Evolutionary conservation across 2,329 filamentous ascomycete species (phyloP).

Genomic region (Bipolaris oryzae): DNA sequence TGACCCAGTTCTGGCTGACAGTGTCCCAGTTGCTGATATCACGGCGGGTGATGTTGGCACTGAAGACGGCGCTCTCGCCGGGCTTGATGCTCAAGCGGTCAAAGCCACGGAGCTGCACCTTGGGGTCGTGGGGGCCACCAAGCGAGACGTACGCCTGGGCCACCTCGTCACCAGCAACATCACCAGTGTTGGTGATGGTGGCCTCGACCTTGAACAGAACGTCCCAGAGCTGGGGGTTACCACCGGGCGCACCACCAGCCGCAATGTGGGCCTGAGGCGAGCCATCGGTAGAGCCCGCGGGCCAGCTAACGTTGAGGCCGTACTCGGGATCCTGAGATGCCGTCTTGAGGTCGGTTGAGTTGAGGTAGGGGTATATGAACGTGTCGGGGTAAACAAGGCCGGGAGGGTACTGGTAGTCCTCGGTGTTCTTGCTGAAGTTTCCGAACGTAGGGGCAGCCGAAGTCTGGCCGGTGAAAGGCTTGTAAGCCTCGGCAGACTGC

Average conservation of each 20-base stretch:
- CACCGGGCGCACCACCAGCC: conserved; percentile 68
- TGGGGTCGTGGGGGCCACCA: conserved; percentile 75
- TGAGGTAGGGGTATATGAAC: conserved; percentile 77
- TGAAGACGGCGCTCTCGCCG: conserved; percentile 71
- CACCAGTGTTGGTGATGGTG: conserved; percentile 74
- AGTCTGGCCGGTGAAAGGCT: conserved; percentile 66
- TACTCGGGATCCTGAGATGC: conserved; percentile 66
- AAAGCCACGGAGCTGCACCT: conserved; percentile 75
- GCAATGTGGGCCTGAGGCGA: conserved; percentile 64
- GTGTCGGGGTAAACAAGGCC: conserved; percentile 58
- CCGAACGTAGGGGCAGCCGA: conserved; percentile 68
- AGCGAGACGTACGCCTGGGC: conserved; percentile 78
- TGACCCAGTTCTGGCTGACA: conserved; percentile 80
- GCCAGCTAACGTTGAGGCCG: conserved; percentile 65
- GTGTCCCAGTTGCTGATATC: conserved; percentile 90
- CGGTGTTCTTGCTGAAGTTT: conserved; percentile 65
- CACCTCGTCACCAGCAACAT: conserved; percentile 69
- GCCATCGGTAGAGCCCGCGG: conserved; percentile 62
- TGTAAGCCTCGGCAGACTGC: conserved; percentile 59
- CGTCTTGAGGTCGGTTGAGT: conserved; percentile 63
- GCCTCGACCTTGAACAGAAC: conserved; percentile 70
- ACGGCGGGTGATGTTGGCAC: conserved; percentile 72
- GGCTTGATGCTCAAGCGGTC: conserved; percentile 75
- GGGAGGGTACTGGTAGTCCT: conserved; percentile 72
- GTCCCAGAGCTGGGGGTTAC: conserved; percentile 70